These are phyloP conservation scores for Gossypium turneri DNA, from an alignment of 345 rosid species.

Conservation along the genomic window DNA sequence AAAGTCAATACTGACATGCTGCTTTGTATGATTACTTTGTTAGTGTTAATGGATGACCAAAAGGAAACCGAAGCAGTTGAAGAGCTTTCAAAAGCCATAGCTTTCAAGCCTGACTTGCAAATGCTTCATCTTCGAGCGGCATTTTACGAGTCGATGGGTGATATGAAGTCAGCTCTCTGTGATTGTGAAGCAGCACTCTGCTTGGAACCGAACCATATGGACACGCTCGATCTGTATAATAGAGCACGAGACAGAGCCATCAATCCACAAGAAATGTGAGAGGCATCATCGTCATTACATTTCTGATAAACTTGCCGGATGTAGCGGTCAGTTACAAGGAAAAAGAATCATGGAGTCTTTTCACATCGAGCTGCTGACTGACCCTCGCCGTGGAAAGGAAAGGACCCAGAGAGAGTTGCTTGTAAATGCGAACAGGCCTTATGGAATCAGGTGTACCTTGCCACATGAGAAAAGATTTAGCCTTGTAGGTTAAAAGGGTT, in stretches of 20 bases:
- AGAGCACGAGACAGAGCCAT: constrained; percentile 48
- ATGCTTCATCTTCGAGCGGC: constrained; percentile 96
- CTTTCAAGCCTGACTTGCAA: constrained; percentile 83
- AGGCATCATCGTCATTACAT: not conserved
- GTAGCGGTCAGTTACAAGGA: not conserved
- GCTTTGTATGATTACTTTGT: not conserved
- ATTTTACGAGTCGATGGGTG: constrained; percentile 76
- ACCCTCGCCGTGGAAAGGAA: not conserved
- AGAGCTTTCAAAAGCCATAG: constrained; percentile 83
- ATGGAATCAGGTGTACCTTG: not conserved
- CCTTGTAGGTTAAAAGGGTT: not conserved
- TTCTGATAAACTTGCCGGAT: constrained; percentile 4
- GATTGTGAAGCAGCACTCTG: constrained; percentile 96
- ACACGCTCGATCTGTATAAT: constrained; percentile 67
- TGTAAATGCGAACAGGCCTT: constrained; percentile 1
- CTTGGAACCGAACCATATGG: constrained; percentile 70
- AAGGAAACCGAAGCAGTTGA: constrained; percentile 77
- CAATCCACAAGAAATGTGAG: constrained; percentile 33
- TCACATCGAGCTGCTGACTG: constrained; percentile 8
- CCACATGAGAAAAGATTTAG: not conserved
- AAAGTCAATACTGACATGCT: constrained; percentile 18
- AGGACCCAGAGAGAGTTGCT: not conserved
- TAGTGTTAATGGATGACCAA: constrained; percentile 92
- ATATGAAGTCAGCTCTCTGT: constrained; percentile 48
- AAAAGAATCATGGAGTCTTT: constrained; percentile 19